These are phyloP conservation scores for Taphrina betulina DNA, from an alignment of 1,139 yeast genomes.

Conservation along the genomic window DNA sequence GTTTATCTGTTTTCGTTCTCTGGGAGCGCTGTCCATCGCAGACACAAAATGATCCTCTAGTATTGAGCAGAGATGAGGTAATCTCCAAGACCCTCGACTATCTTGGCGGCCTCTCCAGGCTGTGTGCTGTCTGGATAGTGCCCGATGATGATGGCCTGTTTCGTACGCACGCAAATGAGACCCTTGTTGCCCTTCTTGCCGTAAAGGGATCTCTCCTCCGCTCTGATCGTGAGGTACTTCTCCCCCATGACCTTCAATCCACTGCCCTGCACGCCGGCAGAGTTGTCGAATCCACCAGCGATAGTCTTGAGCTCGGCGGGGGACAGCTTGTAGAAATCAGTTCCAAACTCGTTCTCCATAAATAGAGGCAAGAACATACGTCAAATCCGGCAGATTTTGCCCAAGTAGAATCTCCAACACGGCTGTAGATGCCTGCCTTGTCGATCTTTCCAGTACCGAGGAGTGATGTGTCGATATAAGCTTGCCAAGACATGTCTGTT, in stretches of 20 bases:
- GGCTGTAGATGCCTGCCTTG: constrained; percentile 87
- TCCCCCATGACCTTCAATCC: constrained; percentile 84
- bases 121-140: constrained; percentile 89
- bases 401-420: constrained; percentile 95
- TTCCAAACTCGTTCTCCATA: neutral
- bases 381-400: constrained; percentile 75
- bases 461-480: constrained; percentile 84
- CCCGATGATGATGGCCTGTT: constrained; percentile 87
- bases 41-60: too few species aligned
- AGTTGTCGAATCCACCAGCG: constrained; percentile 77
- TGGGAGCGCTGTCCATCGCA: too few species aligned
- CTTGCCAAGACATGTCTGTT: constrained; percentile 46
- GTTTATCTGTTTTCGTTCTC: too few species aligned
- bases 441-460: constrained; percentile 82
- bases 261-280: constrained; percentile 71
- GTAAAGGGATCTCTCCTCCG: constrained; percentile 89
- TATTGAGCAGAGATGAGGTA: constrained; percentile 85
- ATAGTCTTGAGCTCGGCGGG: constrained; percentile 70
- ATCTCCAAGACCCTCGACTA: constrained; percentile 93
- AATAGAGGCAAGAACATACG: constrained; percentile 44
- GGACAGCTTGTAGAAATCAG: constrained; percentile 41
- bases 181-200: constrained; percentile 80
- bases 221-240: constrained; percentile 83
- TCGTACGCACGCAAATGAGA: constrained; percentile 84
- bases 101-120: constrained; percentile 92